These are phyloP conservation scores for Teratosphaeria gauchensis DNA, from an alignment of 2,329 filamentous ascomycete genomes.

Conservation along the genomic window DNA sequence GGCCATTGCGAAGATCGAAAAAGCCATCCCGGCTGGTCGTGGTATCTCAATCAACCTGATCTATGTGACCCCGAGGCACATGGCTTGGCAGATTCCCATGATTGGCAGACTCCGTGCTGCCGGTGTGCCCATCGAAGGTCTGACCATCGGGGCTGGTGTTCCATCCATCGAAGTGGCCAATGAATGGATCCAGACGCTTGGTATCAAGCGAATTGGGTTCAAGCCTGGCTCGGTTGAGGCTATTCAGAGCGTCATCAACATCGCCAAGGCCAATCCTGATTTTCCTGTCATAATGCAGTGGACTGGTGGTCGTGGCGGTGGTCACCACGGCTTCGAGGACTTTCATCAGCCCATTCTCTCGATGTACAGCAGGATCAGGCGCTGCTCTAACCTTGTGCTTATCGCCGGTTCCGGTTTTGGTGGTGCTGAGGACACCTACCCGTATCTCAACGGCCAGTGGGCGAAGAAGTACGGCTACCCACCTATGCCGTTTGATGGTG, in stretches of 20 bases:
- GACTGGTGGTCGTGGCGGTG: slow-evolving; percentile 89
- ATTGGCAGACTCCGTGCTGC: slow-evolving; percentile 70
- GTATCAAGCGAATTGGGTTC: slow-evolving; percentile 87
- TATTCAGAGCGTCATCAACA: slow-evolving; percentile 83
- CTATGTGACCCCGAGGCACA: slow-evolving; percentile 79
- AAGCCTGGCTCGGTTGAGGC: slow-evolving; percentile 85
- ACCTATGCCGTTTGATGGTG: slow-evolving; percentile 89
- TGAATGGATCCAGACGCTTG: slow-evolving; percentile 87
- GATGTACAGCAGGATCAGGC: slow-evolving; percentile 82
- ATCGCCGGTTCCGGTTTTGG: slow-evolving; percentile 89
- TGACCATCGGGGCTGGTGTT: slow-evolving; percentile 88
- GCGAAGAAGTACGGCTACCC: slow-evolving; percentile 79
- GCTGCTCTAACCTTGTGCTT: slow-evolving; percentile 76
- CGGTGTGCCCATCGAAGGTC: slow-evolving; percentile 81
- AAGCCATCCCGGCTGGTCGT: slow-evolving; percentile 70
- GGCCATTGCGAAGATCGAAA: slow-evolving; percentile 75
- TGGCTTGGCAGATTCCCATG: slow-evolving; percentile 86
- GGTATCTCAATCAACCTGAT: slow-evolving; percentile 87
- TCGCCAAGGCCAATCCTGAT: slow-evolving; percentile 83
- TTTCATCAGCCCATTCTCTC: slow-evolving; percentile 86
- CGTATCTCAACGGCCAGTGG: slow-evolving; percentile 84
- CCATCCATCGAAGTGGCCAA: slow-evolving; percentile 88
- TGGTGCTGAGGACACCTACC: slow-evolving; percentile 80
- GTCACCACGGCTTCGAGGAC: slow-evolving; percentile 90
- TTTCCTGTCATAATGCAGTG: slow-evolving; percentile 93